A percentile compares a stretch with the other conserved stretches of the same genome.
These are phyloP conservation scores for Paraphoma chrysanthemicola DNA, from an alignment of 2,329 filamentous ascomycete genomes.

Conservation along the genomic window DNA sequence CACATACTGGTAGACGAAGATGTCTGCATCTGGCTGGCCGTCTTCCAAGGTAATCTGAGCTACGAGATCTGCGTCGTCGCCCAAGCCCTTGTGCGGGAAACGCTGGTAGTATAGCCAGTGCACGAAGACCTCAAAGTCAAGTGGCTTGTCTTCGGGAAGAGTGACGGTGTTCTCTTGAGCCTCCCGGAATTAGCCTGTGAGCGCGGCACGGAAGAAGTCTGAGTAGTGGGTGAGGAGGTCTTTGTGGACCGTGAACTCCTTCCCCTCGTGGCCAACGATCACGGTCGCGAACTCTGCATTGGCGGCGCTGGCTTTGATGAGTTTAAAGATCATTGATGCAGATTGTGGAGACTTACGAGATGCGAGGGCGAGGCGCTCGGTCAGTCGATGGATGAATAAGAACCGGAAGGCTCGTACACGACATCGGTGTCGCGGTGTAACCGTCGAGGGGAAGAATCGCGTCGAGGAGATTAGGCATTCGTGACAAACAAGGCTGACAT, in stretches of 20 bases:
- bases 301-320: neutral
- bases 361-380: neutral
- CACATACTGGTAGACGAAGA: constrained; percentile 12
- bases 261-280: constrained; percentile 8
- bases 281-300: constrained; percentile 7
- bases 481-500: too few relatives aligned
- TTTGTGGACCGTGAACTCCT: constrained; percentile 12
- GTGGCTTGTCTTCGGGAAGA: constrained; percentile 3
- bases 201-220: constrained; percentile 14
- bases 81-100: neutral
- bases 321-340: too few relatives aligned
- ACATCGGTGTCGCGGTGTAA: too few relatives aligned
- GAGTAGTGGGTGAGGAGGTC: constrained; percentile 13
- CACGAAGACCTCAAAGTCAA: constrained; percentile 17
- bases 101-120: constrained; percentile 22
- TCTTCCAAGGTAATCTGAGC: neutral
- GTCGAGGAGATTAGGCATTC: too few relatives aligned
- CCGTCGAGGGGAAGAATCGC: too few relatives aligned
- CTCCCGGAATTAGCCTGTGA: constrained; percentile 19
- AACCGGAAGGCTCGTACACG: too few relatives aligned
- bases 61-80: constrained; percentile 5
- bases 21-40: neutral
- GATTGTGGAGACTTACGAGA: neutral
- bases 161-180: constrained; percentile 12
- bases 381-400: neutral